These are phyloP conservation scores for Lizanozyma gosingica DNA, from an alignment of 1,139 yeast genomes.

Conservation along the genomic window DNA sequence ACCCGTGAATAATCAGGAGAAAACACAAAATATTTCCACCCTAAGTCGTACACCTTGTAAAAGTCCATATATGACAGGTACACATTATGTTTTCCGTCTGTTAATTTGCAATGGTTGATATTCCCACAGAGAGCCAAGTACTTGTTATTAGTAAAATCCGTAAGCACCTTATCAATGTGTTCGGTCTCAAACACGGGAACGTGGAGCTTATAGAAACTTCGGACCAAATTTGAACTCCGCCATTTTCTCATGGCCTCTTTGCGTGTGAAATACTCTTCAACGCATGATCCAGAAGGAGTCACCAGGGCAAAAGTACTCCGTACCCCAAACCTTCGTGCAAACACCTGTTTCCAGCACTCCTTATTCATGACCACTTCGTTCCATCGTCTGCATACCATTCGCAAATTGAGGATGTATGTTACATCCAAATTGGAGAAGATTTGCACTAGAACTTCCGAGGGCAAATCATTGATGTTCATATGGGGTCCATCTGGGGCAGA, in stretches of 20 bases:
- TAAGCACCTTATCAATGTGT: conserved; percentile 16
- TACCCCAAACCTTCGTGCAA: conserved; percentile 24
- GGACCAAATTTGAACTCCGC: conserved; percentile 9
- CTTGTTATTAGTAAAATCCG: conserved; percentile 23
- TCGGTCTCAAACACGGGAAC: too few species aligned
- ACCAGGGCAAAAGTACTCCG: conserved; percentile 26
- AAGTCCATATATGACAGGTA: neutral
- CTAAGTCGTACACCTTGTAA: neutral
- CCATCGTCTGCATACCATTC: conserved; percentile 36
- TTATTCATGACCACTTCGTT: conserved; percentile 25
- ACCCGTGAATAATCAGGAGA: neutral
- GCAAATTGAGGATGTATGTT: conserved; percentile 19
- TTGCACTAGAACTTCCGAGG: conserved; percentile 27
- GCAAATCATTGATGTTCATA: conserved; percentile 22
- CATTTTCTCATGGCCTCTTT: conserved; percentile 22
- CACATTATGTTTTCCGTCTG: conserved; percentile 18
- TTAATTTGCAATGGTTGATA: conserved; percentile 23
- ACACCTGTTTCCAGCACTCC: conserved; percentile 31
- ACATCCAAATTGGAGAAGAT: conserved; percentile 32
- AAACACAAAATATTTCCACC: neutral
- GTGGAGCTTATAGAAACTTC: too few species aligned
- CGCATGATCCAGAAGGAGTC: conserved; percentile 27
- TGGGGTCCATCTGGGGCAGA: too few species aligned
- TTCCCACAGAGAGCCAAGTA: conserved; percentile 26
- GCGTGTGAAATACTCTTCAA: conserved; percentile 31